A percentile compares a stretch with the other conserved stretches of the same genome.
These are phyloP conservation scores for Colletotrichum paranaense DNA, from an alignment of 2,329 filamentous ascomycete species.

Conservation along the genomic window DNA sequence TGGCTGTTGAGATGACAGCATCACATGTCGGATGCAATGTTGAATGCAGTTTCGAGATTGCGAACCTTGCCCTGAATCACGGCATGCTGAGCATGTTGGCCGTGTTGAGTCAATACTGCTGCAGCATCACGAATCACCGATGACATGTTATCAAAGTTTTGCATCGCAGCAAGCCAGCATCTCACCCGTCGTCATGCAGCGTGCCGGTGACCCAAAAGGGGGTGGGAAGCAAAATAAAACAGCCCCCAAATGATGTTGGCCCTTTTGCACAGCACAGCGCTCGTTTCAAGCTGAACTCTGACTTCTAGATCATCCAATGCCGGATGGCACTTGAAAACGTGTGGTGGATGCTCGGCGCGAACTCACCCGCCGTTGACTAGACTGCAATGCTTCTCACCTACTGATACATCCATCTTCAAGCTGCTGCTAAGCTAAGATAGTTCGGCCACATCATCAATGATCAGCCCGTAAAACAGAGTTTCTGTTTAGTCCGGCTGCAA, in stretches of 20 bases:
- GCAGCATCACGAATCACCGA: neutral
- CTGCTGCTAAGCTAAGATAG: neutral
- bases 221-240: neutral
- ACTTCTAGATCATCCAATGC: constrained; percentile 3
- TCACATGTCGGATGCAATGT: neutral
- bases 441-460: neutral
- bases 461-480: constrained; percentile 5
- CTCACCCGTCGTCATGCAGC: neutral
- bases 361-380: neutral
- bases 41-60: neutral
- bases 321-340: neutral
- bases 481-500: neutral
- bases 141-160: neutral
- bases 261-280: neutral
- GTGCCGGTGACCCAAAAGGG: neutral
- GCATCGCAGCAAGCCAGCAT: neutral
- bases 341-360: neutral
- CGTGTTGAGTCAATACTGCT: neutral
- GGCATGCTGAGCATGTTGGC: neutral
- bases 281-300: constrained; percentile 1
- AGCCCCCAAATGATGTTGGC: neutral
- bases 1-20: neutral
- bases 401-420: no score
- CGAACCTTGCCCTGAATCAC: neutral
- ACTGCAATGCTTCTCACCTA: neutral